These are phyloP conservation scores for Salix caprea DNA, from an alignment of 345 rosid species.

Conservation along the genomic window DNA sequence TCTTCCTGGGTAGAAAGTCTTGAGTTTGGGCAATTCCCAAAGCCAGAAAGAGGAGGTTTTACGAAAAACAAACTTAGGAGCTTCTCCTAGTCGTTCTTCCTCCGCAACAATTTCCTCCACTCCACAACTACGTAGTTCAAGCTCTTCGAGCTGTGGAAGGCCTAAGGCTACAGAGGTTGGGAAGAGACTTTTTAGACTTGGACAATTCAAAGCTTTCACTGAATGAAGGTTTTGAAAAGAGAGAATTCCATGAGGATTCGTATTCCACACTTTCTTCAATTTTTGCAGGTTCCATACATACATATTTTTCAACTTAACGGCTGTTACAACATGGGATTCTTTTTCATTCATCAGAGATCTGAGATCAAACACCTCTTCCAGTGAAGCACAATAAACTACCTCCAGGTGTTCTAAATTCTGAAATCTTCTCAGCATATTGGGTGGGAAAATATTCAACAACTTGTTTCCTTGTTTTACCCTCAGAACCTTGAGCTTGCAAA, in stretches of 20 bases:
- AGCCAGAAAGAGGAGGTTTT: not conserved
- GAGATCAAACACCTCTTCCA: too few relatives aligned
- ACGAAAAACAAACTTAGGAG: conserved; percentile 13
- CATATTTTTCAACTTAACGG: not conserved
- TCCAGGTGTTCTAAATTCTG: too few relatives aligned
- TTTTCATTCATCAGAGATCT: too few relatives aligned
- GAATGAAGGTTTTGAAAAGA: not conserved
- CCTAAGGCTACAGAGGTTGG: conserved; percentile 7
- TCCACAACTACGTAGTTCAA: not conserved
- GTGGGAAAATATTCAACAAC: too few relatives aligned
- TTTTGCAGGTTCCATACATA: not conserved
- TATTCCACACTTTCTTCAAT: conserved; percentile 6
- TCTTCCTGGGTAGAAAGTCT: conserved; percentile 7
- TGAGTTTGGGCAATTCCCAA: not conserved
- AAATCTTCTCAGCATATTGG: too few relatives aligned
- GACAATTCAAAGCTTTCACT: not conserved
- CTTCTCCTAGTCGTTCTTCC: conserved; percentile 4
- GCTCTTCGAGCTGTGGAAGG: conserved; percentile 10
- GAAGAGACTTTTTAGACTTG: conserved; percentile 8
- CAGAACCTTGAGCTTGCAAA: too few relatives aligned
- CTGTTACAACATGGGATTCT: not conserved
- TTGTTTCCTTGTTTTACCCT: too few relatives aligned
- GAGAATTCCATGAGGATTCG: conserved; percentile 4
- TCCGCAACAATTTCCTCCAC: conserved; percentile 14
- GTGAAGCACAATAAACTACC: too few relatives aligned